Base-by-base conservation (phyloP, 371 early-diverging fungal species). In the Mucor circinelloides region DNA sequence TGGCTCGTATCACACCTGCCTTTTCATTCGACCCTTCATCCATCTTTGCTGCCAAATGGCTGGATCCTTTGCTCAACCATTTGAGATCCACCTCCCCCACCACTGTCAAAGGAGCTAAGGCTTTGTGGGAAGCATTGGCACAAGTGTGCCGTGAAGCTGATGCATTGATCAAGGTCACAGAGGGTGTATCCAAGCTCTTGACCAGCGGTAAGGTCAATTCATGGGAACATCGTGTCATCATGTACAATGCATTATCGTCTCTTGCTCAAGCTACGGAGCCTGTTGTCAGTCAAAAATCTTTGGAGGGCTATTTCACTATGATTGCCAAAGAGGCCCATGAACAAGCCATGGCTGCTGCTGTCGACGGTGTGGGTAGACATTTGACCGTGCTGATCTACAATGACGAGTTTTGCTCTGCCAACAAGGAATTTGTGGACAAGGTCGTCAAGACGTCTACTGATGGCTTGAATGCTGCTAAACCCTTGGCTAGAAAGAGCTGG, bases 271-370 rank as follows among this genome's bases (percentile, higher is more conserved):
- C 82, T 4, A 72, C 73, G 17, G 78, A 84, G 10, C 83, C 89
- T 10, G 67, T 76, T 44, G 85, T 91, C 3, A 87, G 92, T 10
- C 74, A 85, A 61, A 90, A 85, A 60, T 86, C 85, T 19, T 71
- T 92, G 13, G 81, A 87, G 36, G 86, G 83, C 5, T 76, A 90
- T 69, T 83, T 90, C 6, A 75, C 87, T 3, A 87, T 93, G 83
- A 69, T 86, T 7, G 77, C 78, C 54, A 95, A 95, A 76, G 97
- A 96, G 71, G 81, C 91, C 28, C 88, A 91, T 48, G 97, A 95
- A 60, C 77, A 83, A 32, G 89, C 89, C 12, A 84, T 91, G 52
- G 65, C 79, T 1, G 78, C 88, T 63, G 87, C 89, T 42, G 85
- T 95, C 12, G 76, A 85, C 34, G 88, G 91, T 23, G 75, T 88